Percentiles rank a stretch among this genome's conserved stretches.
These are phyloP conservation scores for Marchantia polymorpha DNA, from an alignment of 225 moss, liverwort and hornwort species.

Conservation along the genomic window DNA sequence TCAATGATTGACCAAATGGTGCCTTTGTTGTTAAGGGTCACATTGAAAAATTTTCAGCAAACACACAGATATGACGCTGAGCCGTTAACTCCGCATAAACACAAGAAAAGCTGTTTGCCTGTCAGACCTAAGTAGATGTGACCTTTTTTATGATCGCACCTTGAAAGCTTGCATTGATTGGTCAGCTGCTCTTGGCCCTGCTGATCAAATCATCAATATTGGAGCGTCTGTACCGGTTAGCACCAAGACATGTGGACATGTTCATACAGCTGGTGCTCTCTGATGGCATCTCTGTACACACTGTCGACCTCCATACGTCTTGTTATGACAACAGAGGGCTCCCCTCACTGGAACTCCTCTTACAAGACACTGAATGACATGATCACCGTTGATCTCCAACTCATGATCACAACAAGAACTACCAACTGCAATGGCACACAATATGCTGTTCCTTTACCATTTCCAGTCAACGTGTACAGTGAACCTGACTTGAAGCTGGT, in stretches of 20 bases:
- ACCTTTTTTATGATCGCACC: neutral
- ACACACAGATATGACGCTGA: neutral
- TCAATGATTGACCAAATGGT: neutral
- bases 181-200: conserved; percentile 3
- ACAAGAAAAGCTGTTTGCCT: neutral
- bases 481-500: neutral
- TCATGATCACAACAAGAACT: neutral
- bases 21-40: neutral
- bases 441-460: conserved; percentile 2
- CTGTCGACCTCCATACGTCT: conserved; percentile 1
- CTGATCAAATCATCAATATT: neutral
- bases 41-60: neutral
- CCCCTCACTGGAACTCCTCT: neutral
- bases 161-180: neutral
- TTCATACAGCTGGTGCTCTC: neutral
- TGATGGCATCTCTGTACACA: conserved; percentile 9
- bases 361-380: neutral
- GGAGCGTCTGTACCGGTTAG: neutral
- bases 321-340: neutral
- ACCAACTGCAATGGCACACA: conserved; percentile 1
- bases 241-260: neutral
- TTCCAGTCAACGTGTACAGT: neutral
- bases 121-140: conserved; percentile 1
- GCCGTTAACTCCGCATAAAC: neutral
- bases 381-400: neutral